Evolutionary conservation across 371 early-diverging fungal genomes (phyloP).

Genomic region (Mucor piriformis): DNA sequence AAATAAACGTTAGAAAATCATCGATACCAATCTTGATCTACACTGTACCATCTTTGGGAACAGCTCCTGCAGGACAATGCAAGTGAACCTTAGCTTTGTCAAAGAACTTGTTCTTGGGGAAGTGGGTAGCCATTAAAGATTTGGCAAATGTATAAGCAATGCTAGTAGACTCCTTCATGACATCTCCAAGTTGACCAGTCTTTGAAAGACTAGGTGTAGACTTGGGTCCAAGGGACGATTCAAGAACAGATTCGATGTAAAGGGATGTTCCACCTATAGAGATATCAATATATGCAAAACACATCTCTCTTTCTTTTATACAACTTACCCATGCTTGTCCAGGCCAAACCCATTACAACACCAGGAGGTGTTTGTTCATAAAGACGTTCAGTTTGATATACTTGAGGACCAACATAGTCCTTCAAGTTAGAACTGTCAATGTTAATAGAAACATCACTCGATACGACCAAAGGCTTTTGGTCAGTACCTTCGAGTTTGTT

Average conservation of each 20-base stretch:
- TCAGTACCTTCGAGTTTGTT: constrained; percentile 13
- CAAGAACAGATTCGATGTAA: constrained; percentile 94
- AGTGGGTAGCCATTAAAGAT: constrained; percentile 69
- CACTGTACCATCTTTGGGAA: constrained; percentile 90
- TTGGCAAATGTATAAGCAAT: constrained; percentile 95
- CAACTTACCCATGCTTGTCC: constrained; percentile 87
- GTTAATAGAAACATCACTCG: constrained; percentile 59
- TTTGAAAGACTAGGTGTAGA: constrained; percentile 71
- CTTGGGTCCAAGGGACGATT: constrained; percentile 67
- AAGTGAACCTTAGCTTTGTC: constrained; percentile 88
- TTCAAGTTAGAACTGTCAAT: constrained; percentile 75
- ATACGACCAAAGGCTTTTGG: constrained; percentile 56
- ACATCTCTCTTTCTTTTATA: neutral
- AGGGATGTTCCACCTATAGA: constrained; percentile 84
- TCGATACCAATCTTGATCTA: neutral
- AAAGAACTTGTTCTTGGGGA: constrained; percentile 90
- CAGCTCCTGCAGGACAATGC: constrained; percentile 98
- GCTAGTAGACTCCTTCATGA: constrained; percentile 97
- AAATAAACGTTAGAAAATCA: neutral
- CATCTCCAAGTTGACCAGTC: constrained; percentile 97
- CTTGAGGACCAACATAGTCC: constrained; percentile 91
- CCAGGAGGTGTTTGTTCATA: constrained; percentile 91
- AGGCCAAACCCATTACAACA: constrained; percentile 96
- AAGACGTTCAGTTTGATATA: constrained; percentile 87
- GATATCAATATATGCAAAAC: neutral